These are phyloP conservation scores for Globisporangium ultimum DNA, from an alignment of 352 stramenopile genomes.

Conservation along the genomic window DNA sequence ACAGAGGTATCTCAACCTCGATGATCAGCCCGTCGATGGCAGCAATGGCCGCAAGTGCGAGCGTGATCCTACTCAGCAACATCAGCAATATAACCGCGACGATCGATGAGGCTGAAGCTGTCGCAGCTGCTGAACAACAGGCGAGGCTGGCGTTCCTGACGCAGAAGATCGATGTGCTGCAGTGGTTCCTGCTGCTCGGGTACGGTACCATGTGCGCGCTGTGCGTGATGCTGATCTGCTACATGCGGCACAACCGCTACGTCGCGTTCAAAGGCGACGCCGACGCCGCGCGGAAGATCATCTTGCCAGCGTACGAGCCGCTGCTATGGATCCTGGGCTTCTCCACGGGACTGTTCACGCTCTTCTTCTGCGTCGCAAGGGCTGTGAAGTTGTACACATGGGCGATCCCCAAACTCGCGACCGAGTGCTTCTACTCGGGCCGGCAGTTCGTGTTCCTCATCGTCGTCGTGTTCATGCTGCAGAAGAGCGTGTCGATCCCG, in stretches of 20 bases:
- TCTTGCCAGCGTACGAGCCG: conserved; percentile 40
- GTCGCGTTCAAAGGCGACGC: conserved; percentile 27
- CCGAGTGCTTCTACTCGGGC: conserved; percentile 56
- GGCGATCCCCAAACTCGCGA: conserved; percentile 43
- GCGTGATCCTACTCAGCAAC: conserved; percentile 1
- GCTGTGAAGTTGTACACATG: background rate
- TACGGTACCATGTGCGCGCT: conserved; percentile 17
- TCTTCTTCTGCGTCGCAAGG: conserved; percentile 19
- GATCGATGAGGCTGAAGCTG: background rate
- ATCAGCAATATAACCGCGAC: conserved; percentile 2
- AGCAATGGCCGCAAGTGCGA: background rate
- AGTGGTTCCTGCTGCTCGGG: conserved; percentile 6
- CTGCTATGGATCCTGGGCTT: conserved; percentile 32
- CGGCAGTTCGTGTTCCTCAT: conserved; percentile 57
- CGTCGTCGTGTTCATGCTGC: conserved; percentile 14
- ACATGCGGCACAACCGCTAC: conserved; percentile 27
- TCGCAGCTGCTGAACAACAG: conserved; percentile 1
- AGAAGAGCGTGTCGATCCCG: conserved; percentile 7
- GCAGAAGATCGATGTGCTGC: conserved; percentile 10
- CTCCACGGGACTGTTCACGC: conserved; percentile 19
- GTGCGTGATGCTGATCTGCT: conserved; percentile 11
- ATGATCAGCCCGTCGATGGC: conserved; percentile 8
- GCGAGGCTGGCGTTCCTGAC: conserved; percentile 8
- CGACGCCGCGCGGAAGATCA: conserved; percentile 27
- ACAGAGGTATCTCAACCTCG: background rate